A percentile compares a stretch with the other conserved stretches of the same genome.
These are phyloP conservation scores for Trichosporon coremiiforme DNA, from an alignment of 1,284 basidiomycete species.

Conservation along the genomic window DNA sequence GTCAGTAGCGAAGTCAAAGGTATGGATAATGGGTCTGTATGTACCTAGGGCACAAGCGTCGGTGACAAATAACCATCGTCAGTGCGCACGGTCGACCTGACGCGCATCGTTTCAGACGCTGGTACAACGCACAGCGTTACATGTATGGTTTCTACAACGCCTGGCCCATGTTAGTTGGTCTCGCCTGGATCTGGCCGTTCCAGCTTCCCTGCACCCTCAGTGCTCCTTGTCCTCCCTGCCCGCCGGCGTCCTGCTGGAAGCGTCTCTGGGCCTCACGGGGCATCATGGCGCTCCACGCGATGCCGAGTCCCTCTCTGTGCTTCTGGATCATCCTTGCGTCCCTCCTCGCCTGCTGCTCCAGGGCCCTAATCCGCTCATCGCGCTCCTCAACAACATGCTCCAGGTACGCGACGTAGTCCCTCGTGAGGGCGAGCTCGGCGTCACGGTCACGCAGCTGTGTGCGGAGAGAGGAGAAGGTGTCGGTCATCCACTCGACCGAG, in stretches of 20 bases:
- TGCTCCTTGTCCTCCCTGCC: not conserved
- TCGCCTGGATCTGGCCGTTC: too few relatives aligned
- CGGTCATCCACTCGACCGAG: not conserved
- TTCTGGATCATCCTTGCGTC: not conserved
- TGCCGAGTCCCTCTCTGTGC: not conserved
- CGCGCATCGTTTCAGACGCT: too few relatives aligned
- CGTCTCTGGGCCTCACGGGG: not conserved
- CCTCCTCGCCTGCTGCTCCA: not conserved
- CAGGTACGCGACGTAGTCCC: not conserved
- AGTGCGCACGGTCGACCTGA: too few relatives aligned
- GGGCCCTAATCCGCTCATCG: not conserved
- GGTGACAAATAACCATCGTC: too few relatives aligned
- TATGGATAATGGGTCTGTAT: too few relatives aligned
- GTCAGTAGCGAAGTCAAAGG: not conserved
- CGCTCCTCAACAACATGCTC: not conserved
- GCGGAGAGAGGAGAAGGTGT: not conserved
- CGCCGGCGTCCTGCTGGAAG: not conserved
- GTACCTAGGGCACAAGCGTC: too few relatives aligned
- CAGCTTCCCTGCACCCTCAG: not conserved
- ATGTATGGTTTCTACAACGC: too few relatives aligned
- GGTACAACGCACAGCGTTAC: too few relatives aligned
- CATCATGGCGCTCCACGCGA: not conserved
- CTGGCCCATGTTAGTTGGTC: too few relatives aligned
- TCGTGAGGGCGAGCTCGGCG: not conserved
- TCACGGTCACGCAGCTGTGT: not conserved